Conservation (phyloP, 2,329 filamentous ascomycete genomes). For the Plectosphaerella plurivora region DNA sequence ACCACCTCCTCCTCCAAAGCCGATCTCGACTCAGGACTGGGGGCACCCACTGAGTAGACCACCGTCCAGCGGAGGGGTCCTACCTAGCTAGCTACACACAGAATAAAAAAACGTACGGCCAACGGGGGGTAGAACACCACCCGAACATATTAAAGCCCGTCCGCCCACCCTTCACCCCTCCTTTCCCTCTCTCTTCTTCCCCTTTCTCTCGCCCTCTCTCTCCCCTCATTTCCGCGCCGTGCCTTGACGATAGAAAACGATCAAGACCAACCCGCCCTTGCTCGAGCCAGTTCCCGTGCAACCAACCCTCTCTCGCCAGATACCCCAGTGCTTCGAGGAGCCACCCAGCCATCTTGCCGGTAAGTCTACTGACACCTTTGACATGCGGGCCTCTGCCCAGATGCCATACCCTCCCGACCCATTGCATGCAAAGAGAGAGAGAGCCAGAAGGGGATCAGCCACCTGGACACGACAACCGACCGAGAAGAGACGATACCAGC, state of each 20-base stretch:
- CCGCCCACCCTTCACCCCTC: slow-evolving; percentile 7
- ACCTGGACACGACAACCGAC: too few species aligned
- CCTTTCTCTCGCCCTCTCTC: slow-evolving; percentile 18
- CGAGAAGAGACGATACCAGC: too few species aligned
- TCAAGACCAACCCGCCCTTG: neutral
- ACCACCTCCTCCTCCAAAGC: neutral
- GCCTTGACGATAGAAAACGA: neutral
- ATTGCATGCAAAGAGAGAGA: too few species aligned
- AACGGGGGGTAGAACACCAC: neutral
- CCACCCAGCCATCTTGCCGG: too few species aligned
- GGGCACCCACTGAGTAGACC: neutral
- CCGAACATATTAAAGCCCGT: neutral
- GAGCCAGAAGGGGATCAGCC: too few species aligned
- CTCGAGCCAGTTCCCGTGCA: neutral
- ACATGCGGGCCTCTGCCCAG: too few species aligned
- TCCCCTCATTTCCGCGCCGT: slow-evolving; percentile 8
- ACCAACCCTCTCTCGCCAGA: neutral
- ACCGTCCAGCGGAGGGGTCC: neutral
- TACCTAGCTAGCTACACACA: neutral
- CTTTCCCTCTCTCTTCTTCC: slow-evolving; percentile 14
- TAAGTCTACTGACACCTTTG: too few species aligned
- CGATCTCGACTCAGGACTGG: neutral
- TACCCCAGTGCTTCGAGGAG: neutral
- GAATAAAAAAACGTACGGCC: neutral
- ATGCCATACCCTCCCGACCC: too few species aligned